Evolutionary conservation across 2,329 filamentous ascomycete genomes (phyloP).

Genomic region (Parastagonospora avenae): DNA sequence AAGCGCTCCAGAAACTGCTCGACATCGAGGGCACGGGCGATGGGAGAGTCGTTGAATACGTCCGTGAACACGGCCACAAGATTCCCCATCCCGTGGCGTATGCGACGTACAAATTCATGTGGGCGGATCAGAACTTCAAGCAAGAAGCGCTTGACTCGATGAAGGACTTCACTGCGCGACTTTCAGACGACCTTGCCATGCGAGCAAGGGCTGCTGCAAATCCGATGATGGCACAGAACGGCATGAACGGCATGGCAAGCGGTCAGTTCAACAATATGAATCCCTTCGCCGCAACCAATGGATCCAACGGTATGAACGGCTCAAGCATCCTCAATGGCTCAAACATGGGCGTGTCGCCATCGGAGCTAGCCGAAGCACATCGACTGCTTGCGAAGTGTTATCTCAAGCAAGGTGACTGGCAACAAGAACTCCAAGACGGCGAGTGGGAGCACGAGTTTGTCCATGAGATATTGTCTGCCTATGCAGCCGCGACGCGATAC

Average conservation of each 20-base stretch:
- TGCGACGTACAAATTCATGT: constrained; percentile 96
- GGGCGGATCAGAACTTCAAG: constrained; percentile 67
- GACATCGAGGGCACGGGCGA: constrained; percentile 43
- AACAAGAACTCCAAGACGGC: constrained; percentile 80
- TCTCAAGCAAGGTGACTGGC: constrained; percentile 95
- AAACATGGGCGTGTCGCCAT: constrained; percentile 31
- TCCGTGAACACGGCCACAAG: constrained; percentile 47
- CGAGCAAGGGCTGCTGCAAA: constrained; percentile 42
- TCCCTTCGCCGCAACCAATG: constrained; percentile 51
- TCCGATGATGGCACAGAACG: constrained; percentile 40
- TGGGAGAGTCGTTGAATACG: constrained; percentile 39
- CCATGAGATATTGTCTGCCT: constrained; percentile 87
- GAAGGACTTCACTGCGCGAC: constrained; percentile 64
- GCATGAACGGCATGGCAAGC: constrained; percentile 52
- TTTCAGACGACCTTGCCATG: constrained; percentile 63
- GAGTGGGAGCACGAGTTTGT: constrained; percentile 89
- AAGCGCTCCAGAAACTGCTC: constrained; percentile 90
- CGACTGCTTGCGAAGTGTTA: constrained; percentile 92
- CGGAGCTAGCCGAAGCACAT: constrained; percentile 60
- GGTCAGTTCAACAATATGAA: constrained; percentile 44
- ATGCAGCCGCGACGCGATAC: constrained; percentile 88
- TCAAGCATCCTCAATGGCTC: constrained; percentile 37
- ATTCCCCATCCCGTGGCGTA: constrained; percentile 84
- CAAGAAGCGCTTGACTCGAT: constrained; percentile 59
- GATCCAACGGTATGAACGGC: constrained; percentile 56